phyloP scores from a whole-genome alignment of 257 asterid species.

The Capsicum baccatum region DNA sequence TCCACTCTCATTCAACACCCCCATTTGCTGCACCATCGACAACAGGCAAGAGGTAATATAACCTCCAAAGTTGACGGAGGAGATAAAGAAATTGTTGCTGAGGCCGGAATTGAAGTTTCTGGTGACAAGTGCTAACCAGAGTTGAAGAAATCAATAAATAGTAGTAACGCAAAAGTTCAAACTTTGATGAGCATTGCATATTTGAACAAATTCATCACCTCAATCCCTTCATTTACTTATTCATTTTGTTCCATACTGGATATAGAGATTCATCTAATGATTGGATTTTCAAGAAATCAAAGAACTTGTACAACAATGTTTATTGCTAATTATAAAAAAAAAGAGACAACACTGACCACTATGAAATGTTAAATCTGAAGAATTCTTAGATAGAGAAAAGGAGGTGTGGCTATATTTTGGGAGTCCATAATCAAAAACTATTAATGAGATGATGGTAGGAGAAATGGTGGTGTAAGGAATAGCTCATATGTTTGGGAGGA shows the following conservation, averaged over 20 bases:
- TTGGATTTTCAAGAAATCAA: constrained; percentile 1
- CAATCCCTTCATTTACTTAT: neutral
- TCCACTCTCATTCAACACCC: neutral
- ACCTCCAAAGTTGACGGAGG: neutral
- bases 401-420: neutral
- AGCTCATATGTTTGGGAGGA: neutral
- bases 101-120: neutral
- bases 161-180: neutral
- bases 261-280: neutral
- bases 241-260: neutral
- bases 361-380: neutral
- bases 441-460: neutral
- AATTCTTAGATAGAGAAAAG: neutral
- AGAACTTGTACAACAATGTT: neutral
- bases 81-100: neutral
- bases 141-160: neutral
- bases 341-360: neutral
- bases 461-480: neutral
- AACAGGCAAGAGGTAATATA: neutral
- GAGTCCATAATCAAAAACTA: neutral
- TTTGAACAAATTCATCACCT: neutral
- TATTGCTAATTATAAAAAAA: neutral
- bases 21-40: neutral
- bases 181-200: neutral
- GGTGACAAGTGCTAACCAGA: neutral